A percentile compares a stretch with the other conserved stretches of the same genome.
Evolutionary conservation across 2,329 filamentous ascomycete genomes (phyloP).

Genomic region (Gaeumannomyces sp.): DNA sequence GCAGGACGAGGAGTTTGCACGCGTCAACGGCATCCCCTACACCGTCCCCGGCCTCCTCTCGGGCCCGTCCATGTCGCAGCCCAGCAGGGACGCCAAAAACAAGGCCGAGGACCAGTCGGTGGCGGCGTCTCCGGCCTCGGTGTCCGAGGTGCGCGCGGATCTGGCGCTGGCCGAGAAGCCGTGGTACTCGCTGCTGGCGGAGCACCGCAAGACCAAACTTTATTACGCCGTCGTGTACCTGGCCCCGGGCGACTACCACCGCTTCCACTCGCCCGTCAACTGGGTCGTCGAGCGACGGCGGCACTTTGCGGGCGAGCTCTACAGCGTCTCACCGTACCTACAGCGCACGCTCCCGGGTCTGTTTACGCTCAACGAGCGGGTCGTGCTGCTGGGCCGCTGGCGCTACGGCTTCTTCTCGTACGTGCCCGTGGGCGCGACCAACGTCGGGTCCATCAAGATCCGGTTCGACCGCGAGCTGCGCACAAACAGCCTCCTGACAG

Average conservation of each 20-base stretch:
- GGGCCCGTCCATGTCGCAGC: conserved; percentile 47
- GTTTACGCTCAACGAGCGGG: conserved; percentile 93
- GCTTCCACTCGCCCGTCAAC: conserved; percentile 89
- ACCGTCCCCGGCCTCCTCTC: conserved; percentile 83
- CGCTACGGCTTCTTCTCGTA: conserved; percentile 96
- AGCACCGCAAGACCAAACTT: conserved; percentile 59
- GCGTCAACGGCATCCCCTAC: conserved; percentile 90
- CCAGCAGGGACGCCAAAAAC: conserved; percentile 39
- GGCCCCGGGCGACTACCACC: conserved; percentile 95
- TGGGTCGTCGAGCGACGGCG: conserved; percentile 93
- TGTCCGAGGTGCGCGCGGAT: conserved; percentile 77
- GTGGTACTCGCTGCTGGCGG: conserved; percentile 63
- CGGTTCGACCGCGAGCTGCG: conserved; percentile 95
- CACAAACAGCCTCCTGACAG: conserved; percentile 86
- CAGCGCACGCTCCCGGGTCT: conserved; percentile 87
- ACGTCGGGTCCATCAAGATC: conserved; percentile 92
- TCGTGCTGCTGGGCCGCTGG: conserved; percentile 90
- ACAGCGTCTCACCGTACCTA: conserved; percentile 89
- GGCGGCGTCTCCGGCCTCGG: conserved; percentile 59
- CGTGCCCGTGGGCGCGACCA: conserved; percentile 92
- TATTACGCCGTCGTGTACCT: conserved; percentile 96
- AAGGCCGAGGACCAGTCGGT: conserved; percentile 68
- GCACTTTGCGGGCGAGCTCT: conserved; percentile 97
- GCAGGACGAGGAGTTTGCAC: conserved; percentile 86
- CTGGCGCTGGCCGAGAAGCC: conserved; percentile 65